phyloP scores from a whole-genome alignment of 345 rosid genomes.

The Euphorbia tirucalli region DNA sequence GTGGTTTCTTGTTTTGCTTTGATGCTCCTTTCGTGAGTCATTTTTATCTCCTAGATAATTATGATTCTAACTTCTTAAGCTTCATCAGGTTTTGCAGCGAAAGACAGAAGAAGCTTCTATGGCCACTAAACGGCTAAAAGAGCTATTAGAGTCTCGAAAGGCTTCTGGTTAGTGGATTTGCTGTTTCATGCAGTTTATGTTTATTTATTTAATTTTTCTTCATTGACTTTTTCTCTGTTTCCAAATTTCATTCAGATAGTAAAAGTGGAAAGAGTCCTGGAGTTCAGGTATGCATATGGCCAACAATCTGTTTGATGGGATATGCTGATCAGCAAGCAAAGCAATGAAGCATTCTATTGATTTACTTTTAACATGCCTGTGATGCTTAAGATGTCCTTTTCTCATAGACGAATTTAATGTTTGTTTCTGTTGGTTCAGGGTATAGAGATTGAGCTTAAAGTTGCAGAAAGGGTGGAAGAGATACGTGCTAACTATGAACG shows the following conservation, averaged over 20 bases:
- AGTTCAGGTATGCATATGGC: conserved; percentile 45
- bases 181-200: background rate
- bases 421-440: conserved; percentile 12
- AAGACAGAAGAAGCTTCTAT: conserved; percentile 69
- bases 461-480: conserved; percentile 27
- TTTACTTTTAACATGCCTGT: conserved; percentile 5
- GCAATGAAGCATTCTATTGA: background rate
- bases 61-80: conserved; percentile 5
- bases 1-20: conserved; percentile 7
- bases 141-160: conserved; percentile 49
- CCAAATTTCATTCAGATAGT: conserved; percentile 42
- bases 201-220: background rate
- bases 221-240: conserved; percentile 14
- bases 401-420: background rate
- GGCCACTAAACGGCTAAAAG: conserved; percentile 54
- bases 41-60: background rate
- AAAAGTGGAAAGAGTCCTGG: conserved; percentile 38
- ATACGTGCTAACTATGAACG: conserved; percentile 28
- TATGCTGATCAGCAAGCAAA: background rate
- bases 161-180: conserved; percentile 34
- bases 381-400: conserved; percentile 12
- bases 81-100: conserved; percentile 62
- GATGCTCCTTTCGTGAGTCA: background rate
- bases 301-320: background rate
- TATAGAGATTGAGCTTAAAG: conserved; percentile 22